Evolutionary conservation across 805 yeast genomes (phyloP).

Genomic region (Monosporozyma servazzii): DNA sequence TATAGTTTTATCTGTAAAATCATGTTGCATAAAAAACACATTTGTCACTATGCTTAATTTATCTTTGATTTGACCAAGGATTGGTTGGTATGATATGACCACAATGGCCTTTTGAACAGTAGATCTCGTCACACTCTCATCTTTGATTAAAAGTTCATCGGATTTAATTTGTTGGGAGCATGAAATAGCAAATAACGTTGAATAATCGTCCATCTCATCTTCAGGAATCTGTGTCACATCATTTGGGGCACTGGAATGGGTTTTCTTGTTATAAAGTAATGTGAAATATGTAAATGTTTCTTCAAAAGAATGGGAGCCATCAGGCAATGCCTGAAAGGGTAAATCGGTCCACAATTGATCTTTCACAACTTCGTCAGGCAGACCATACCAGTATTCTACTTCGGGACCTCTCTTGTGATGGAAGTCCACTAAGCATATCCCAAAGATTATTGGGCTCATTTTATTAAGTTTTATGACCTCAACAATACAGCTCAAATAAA

Average conservation of each 20-base stretch:
- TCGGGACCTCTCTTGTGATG: slow-evolving; percentile 93
- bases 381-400: slow-evolving; percentile 76
- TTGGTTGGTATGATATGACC: slow-evolving; percentile 75
- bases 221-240: slow-evolving; percentile 33
- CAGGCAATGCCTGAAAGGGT: slow-evolving; percentile 93
- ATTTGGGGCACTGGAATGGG: slow-evolving; percentile 25
- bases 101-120: slow-evolving; percentile 89
- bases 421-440: slow-evolving; percentile 84
- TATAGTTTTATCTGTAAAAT: slow-evolving; percentile 61
- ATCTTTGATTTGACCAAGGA: slow-evolving; percentile 80
- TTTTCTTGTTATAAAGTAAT: slow-evolving; percentile 54
- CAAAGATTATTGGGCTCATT: slow-evolving; percentile 44
- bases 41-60: slow-evolving; percentile 83
- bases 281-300: slow-evolving; percentile 92
- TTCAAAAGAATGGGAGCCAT: slow-evolving; percentile 88
- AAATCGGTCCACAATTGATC: slow-evolving; percentile 64
- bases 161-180: slow-evolving; percentile 79
- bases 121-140: slow-evolving; percentile 68
- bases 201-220: slow-evolving; percentile 32
- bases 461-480: neutral
- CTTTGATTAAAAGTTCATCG: slow-evolving; percentile 45
- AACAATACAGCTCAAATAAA: neutral
- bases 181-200: slow-evolving; percentile 88
- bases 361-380: slow-evolving; percentile 30
- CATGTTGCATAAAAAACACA: slow-evolving; percentile 72